Base-by-base conservation (phyloP, 345 rosid species). In the Pistacia integerrima region DNA sequence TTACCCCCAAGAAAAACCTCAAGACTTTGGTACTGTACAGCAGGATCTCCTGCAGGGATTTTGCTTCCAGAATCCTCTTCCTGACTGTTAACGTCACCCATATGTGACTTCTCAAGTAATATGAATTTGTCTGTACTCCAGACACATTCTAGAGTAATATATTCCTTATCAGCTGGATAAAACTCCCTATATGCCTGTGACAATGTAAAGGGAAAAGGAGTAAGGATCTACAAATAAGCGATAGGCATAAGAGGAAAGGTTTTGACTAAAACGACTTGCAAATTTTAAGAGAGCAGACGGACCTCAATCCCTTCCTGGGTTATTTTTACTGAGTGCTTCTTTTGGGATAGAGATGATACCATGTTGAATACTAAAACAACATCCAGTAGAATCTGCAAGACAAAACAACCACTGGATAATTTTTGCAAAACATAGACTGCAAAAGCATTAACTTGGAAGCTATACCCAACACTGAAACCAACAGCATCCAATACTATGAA, bases 291-390 rank as follows among this genome's bases (percentile, higher is more conserved):
- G 60, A 55, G 22, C 17, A 9, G 60, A 78, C 89, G 52, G 10
- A 93, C 98, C 97, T 90, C 98, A 76, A 92, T 70, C 78, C 94
- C 93, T 58, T 90, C 88, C 70, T 86, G 84, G 11, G 76, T 85
- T 83, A 96, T 83, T 82, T 88, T 92, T 33, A 88, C 83, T 70
- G 93, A 90, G 58, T 93, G 99, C 85, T 90, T 91, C 85, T 84
- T 84, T 77, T 84, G 86, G 55, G 97, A 92, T 69, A 86, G 74
- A 74, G 91, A 87, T 65, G 90, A 81, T 49, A 92, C 97, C 54
- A 60, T 70, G 84, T 93, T 93, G 86, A 90, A 92, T 76, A 88
- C 81, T 11, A 85, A 74, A 75, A 92, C 97, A 52, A 80, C 82
- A 67, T 93, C 98, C 64, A 95, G 85, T 73, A 96, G 83, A 79